Evolutionary conservation across 1,139 yeast genomes (phyloP), one percentile per base, ranked within the genome.

Genomic region (Magnusiomyces suaveolens): DNA sequence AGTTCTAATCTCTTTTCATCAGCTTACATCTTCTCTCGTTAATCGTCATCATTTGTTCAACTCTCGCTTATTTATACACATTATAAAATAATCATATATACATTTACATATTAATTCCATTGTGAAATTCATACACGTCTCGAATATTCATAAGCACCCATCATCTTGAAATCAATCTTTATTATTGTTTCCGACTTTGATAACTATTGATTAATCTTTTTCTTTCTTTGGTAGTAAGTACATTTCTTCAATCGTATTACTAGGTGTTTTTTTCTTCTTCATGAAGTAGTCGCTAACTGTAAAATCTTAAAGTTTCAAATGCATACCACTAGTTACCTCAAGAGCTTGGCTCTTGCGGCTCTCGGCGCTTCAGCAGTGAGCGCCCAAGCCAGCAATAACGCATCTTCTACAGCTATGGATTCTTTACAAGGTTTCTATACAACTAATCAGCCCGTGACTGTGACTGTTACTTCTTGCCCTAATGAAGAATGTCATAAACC

Each of bases 381-480:
- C 14, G 51, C 51, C 26, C 39, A 41, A 26, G 2, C 48, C 16
- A 39, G 39, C 18, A 6, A 29, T 29, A 29, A 29, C 33, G 12
- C 33, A 6, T 29, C 33, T 29, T 36, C 41, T 10, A 36, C 16
- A 20, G 29, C 16, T 21, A 16, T n/a, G 14, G 51, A 49, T 25
- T 23, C 18, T 12, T 23, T 49, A 20, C 51, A 49, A 21, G 51
- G 51, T 14, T 49, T 33, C 38, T 18, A 18, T n/a, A 49, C 51
- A 2, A 38, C 46, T 25, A 3, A 18, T 10, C 20, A 41, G 25
- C 18, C 26, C 3, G 18, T 49, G n/a, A 49, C 51, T 25, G 51
- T 49, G n/a, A 49, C 51, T 2, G 51, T 49, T 26, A 49, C 51
- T 4, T 49, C 51, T 18, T 49, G 51, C 23, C 46, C 46, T 20